Evolutionary conservation across 192 early-diverging fungal genomes (phyloP).

Genomic region (Coemansia sp.): DNA sequence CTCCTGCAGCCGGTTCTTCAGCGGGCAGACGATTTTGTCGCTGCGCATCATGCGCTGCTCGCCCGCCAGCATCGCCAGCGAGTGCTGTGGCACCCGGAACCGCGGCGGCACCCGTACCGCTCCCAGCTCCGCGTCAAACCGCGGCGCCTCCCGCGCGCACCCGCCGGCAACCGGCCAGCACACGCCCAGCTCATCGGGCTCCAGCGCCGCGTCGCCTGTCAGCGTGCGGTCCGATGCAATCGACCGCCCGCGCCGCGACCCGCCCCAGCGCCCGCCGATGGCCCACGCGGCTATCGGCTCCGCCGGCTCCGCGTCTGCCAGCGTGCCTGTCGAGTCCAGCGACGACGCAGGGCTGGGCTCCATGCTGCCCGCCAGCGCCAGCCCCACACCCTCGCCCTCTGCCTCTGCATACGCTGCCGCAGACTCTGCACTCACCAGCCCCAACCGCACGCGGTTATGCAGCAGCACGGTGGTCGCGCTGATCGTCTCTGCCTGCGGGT

Average conservation of each 20-base stretch:
- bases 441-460: slow-evolving; percentile 33
- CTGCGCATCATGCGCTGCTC: slow-evolving; percentile 54
- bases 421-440: slow-evolving; percentile 23
- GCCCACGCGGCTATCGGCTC: slow-evolving; percentile 39
- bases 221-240: slow-evolving; percentile 26
- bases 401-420: slow-evolving; percentile 15
- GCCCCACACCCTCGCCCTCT: too few species aligned
- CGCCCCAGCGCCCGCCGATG: slow-evolving; percentile 29
- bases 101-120: slow-evolving; percentile 40
- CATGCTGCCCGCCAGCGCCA: slow-evolving; percentile 4
- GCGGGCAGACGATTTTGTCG: slow-evolving; percentile 52
- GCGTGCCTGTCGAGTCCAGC: slow-evolving; percentile 26
- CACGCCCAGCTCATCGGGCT: slow-evolving; percentile 31
- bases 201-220: background rate
- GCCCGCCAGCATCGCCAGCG: slow-evolving; percentile 47
- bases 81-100: slow-evolving; percentile 39
- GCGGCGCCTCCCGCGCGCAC: slow-evolving; percentile 15
- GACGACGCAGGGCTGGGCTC: slow-evolving; percentile 16
- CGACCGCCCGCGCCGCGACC: slow-evolving; percentile 24
- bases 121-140: slow-evolving; percentile 44
- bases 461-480: slow-evolving; percentile 27
- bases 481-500: slow-evolving; percentile 34
- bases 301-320: too few species aligned
- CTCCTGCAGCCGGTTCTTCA: slow-evolving; percentile 50
- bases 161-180: slow-evolving; percentile 39